Percentiles rank a stretch among this genome's conserved stretches.
These are phyloP conservation scores for Rachicladosporium sp. DNA, from an alignment of 2,329 filamentous ascomycete genomes.

Conservation along the genomic window DNA sequence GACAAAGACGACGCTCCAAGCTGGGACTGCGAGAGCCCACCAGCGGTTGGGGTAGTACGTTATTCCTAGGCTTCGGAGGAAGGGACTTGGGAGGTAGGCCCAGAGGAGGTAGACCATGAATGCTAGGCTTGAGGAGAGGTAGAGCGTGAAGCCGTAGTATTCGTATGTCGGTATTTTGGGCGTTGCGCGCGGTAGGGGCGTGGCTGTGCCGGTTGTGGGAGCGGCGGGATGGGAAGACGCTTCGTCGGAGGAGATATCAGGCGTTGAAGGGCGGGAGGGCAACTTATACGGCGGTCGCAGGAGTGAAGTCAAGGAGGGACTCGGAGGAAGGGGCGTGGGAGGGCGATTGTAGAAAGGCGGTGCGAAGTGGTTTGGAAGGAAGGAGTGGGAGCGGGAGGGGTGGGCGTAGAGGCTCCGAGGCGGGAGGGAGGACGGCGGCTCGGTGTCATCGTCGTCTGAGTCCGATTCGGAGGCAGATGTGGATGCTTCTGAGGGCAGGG, in stretches of 20 bases:
- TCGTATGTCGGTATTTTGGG: conserved; percentile 98
- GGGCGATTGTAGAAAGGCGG: conserved; percentile 96
- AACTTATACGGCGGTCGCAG: conserved; percentile 58
- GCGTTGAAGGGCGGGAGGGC: conserved; percentile 82
- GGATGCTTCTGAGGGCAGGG: conserved; percentile 5
- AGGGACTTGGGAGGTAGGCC: conserved; percentile 84
- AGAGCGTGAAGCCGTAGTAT: conserved; percentile 97
- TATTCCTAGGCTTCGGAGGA: conserved; percentile 85
- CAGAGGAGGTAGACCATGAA: conserved; percentile 66
- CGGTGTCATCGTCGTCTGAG: conserved; percentile 18
- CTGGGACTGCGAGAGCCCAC: conserved; percentile 90
- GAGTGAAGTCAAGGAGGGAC: conserved; percentile 82
- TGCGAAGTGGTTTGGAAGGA: conserved; percentile 40
- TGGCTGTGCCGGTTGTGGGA: conserved; percentile 30
- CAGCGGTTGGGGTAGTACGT: conserved; percentile 95
- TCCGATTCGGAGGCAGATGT: conserved; percentile 20
- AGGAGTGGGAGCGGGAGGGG: conserved; percentile 32
- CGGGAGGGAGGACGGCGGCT: conserved; percentile 16
- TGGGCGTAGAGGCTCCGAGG: conserved; percentile 31
- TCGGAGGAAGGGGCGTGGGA: conserved; percentile 87
- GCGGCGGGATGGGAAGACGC: neutral
- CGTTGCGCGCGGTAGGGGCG: conserved; percentile 65
- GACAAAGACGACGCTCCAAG: conserved; percentile 76
- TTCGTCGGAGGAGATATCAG: conserved; percentile 83
- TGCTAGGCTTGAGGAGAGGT: conserved; percentile 71